Evolutionary conservation across 192 early-diverging fungal species (phyloP).

Genomic region (Coemansia sp.): DNA sequence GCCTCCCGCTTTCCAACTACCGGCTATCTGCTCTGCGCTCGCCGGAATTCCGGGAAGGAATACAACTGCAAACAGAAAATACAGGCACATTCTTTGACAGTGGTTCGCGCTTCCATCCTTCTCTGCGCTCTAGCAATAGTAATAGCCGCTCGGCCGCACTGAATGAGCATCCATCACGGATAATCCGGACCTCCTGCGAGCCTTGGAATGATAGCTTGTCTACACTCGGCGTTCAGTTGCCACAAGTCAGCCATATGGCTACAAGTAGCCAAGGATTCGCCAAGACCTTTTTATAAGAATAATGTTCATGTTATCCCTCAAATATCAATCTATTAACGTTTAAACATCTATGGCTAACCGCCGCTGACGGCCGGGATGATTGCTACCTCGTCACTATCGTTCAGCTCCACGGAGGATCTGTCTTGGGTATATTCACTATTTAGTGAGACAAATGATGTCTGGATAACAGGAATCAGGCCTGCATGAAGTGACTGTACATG

Average conservation of each 20-base stretch:
- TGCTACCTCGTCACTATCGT: slow-evolving; percentile 29
- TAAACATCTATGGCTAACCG: slow-evolving; percentile 12
- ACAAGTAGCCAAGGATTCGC: slow-evolving; percentile 1
- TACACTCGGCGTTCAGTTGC: slow-evolving; percentile 1
- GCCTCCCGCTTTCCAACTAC: slow-evolving; percentile 29
- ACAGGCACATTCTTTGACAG: background rate
- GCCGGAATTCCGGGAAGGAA: slow-evolving; percentile 1
- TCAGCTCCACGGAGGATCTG: background rate
- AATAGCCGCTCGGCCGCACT: background rate
- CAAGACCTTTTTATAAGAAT: background rate
- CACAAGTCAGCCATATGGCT: background rate
- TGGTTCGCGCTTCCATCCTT: slow-evolving; percentile 6
- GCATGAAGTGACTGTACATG: slow-evolving; percentile 11
- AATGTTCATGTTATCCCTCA: background rate
- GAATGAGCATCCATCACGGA: background rate
- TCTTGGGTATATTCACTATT: slow-evolving; percentile 33
- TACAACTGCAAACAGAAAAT: background rate
- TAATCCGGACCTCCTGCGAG: background rate
- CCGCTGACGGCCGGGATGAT: slow-evolving; percentile 51
- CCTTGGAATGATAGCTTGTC: slow-evolving; percentile 4
- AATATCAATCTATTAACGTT: background rate
- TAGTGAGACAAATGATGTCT: slow-evolving; percentile 24
- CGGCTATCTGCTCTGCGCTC: slow-evolving; percentile 22
- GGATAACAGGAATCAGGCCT: slow-evolving; percentile 7
- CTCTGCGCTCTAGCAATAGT: slow-evolving; percentile 18